Conservation (phyloP, 108 stramenopile genomes). For the Stephanodiscus triporus region DNA sequence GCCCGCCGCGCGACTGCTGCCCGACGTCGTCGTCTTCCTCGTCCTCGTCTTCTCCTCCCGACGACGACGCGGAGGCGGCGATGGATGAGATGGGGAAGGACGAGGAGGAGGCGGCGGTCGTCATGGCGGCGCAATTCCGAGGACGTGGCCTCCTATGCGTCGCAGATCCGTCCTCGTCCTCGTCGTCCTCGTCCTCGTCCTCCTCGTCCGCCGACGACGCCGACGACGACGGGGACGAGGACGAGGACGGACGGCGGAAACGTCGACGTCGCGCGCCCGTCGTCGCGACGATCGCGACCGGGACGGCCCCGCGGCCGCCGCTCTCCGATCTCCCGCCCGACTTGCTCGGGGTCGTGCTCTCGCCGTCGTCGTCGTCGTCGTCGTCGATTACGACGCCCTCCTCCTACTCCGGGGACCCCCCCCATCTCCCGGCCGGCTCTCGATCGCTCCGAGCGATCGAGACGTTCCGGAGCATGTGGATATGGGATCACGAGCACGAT, state of each 20-base stretch:
- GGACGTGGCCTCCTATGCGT: conserved; percentile 47
- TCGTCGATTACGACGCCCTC: too few relatives aligned
- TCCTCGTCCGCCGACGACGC: too few relatives aligned
- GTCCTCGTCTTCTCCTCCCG: background rate
- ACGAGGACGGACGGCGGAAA: background rate
- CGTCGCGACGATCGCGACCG: background rate
- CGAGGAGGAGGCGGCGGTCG: background rate
- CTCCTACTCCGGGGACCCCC: background rate
- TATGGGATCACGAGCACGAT: background rate
- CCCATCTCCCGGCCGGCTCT: too few relatives aligned
- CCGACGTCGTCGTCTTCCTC: background rate
- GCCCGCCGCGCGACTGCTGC: background rate
- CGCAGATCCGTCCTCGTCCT: conserved; percentile 14
- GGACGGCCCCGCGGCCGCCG: background rate
- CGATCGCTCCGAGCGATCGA: too few relatives aligned
- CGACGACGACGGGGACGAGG: too few relatives aligned
- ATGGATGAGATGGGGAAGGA: too few relatives aligned
- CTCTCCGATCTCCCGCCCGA: background rate
- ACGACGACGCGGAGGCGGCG: background rate
- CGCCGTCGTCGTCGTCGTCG: background rate
- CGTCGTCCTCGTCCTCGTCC: background rate
- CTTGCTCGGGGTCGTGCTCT: background rate
- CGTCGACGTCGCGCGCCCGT: background rate
- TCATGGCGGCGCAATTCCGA: conserved; percentile 51
- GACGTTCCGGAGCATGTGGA: background rate